Base-by-base conservation (phyloP, 345 rosid species). In the Sonneratia alba region DNA sequence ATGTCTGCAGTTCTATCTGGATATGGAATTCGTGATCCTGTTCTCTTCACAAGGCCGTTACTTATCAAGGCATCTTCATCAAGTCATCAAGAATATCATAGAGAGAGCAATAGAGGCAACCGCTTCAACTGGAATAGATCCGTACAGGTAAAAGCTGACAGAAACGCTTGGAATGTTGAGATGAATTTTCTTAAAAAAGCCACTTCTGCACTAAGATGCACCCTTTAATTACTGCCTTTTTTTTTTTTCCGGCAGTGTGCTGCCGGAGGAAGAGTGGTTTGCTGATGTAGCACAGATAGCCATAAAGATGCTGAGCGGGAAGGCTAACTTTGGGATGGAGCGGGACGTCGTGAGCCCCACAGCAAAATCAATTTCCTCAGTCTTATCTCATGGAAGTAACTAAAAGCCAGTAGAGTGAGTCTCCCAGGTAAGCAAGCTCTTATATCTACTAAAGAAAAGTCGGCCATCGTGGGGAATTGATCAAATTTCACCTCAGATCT, bases 231-330 rank as follows among this genome's bases (percentile, higher is more conserved):
- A 13, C 5, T 3, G 9, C 3, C 48, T 3, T 38, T 6, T 45
- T 14, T 6, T 45, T 14, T 34, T 34, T 62, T 57, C 69, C 77
- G 63, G 73, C 85, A 89, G 95, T 61, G 80, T 76, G 34, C 77
- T 94, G 81, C 98, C 96, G 6, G 96, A 87, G 77, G 98, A 94
- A 42, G 95, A 94, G 43, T 91, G 98, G 96, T 91, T 90, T 75
- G 96, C 87, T n/a, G 97, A 91, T 74, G 91, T 91, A 36, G 87
- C 95, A 70, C 91, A 90, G 77, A 87, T 90, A 76, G 98, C 95
- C 14, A 90, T 91, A 51, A 90, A 90, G 81, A 87, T 86, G 87
- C 72, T 91, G 73, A 77, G 80, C 3, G 96, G 91, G 49, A 87
- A 91, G 76, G 89, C 71, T 14, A 84, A 82, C 70, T 90, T 81